Evolutionary conservation across 805 yeast genomes (phyloP).

Genomic region (Candida mattraensis): DNA sequence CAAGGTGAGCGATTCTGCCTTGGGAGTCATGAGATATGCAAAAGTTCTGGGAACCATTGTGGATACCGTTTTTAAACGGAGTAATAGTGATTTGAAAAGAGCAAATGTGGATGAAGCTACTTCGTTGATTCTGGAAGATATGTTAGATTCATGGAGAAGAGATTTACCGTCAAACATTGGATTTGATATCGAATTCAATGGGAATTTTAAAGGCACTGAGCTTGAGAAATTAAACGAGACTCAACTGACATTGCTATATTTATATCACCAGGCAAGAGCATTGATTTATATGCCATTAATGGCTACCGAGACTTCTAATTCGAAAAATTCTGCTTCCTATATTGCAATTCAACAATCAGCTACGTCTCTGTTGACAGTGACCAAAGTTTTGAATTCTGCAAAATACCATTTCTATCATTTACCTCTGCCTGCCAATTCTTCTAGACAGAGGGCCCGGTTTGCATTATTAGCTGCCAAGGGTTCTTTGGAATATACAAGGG

Average conservation of each 20-base stretch:
- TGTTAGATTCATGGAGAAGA: constrained; percentile 76
- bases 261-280: constrained; percentile 63
- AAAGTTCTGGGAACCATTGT: constrained; percentile 72
- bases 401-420: constrained; percentile 42
- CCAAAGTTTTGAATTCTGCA: constrained; percentile 39
- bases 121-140: constrained; percentile 50
- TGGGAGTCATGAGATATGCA: constrained; percentile 65
- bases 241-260: constrained; percentile 52
- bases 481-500: constrained; percentile 76
- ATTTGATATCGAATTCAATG: constrained; percentile 61
- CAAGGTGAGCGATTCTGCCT: constrained; percentile 61
- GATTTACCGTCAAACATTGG: constrained; percentile 61
- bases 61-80: constrained; percentile 68
- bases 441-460: constrained; percentile 63
- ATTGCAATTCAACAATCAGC: constrained; percentile 70
- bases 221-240: constrained; percentile 39
- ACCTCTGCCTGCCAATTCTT: constrained; percentile 63
- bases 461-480: constrained; percentile 70
- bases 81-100: constrained; percentile 35
- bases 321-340: constrained; percentile 53
- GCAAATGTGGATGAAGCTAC: constrained; percentile 32
- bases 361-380: constrained; percentile 55
- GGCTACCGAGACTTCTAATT: constrained; percentile 41
- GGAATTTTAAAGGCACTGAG: constrained; percentile 41
- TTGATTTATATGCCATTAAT: constrained; percentile 65